These are phyloP conservation scores for Kluyveromyces sp. DNA, from an alignment of 1,139 yeast genomes.

Conservation along the genomic window DNA sequence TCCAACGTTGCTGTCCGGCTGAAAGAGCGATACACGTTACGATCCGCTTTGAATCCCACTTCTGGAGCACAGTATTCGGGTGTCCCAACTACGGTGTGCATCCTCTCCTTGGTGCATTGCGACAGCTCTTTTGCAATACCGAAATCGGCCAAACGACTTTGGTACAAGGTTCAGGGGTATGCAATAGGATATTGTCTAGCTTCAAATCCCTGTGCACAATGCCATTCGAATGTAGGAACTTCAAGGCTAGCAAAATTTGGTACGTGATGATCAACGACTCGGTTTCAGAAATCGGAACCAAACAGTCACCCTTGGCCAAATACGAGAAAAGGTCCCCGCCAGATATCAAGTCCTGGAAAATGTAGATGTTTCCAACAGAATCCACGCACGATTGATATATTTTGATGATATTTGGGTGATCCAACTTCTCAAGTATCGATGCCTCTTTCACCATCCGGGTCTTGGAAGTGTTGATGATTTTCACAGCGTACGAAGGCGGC, in stretches of 20 bases:
- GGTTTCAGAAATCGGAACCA: slow-evolving; percentile 42
- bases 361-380: slow-evolving; percentile 34
- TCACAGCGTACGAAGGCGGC: slow-evolving; percentile 39
- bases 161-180: slow-evolving; percentile 44
- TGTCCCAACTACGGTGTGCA: slow-evolving; percentile 57
- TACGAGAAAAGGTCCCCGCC: slow-evolving; percentile 67
- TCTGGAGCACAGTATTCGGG: slow-evolving; percentile 68
- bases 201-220: slow-evolving; percentile 50
- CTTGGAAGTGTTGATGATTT: slow-evolving; percentile 35
- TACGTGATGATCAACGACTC: slow-evolving; percentile 48
- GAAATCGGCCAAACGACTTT: slow-evolving; percentile 55
- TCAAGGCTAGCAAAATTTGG: slow-evolving; percentile 48
- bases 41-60: slow-evolving; percentile 37
- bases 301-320: slow-evolving; percentile 37
- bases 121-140: slow-evolving; percentile 48
- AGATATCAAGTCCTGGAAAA: slow-evolving; percentile 45
- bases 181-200: slow-evolving; percentile 50
- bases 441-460: slow-evolving; percentile 36
- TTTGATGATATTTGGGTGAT: slow-evolving; percentile 41
- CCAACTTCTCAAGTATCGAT: slow-evolving; percentile 32
- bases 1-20: slow-evolving; percentile 26
- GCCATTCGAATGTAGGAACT: slow-evolving; percentile 44
- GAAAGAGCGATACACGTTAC: slow-evolving; percentile 19
- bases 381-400: slow-evolving; percentile 37
- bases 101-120: slow-evolving; percentile 29